phyloP scores from a whole-genome alignment of 2,329 filamentous ascomycete species.

The Aspergillus pseudoviridinutans region DNA sequence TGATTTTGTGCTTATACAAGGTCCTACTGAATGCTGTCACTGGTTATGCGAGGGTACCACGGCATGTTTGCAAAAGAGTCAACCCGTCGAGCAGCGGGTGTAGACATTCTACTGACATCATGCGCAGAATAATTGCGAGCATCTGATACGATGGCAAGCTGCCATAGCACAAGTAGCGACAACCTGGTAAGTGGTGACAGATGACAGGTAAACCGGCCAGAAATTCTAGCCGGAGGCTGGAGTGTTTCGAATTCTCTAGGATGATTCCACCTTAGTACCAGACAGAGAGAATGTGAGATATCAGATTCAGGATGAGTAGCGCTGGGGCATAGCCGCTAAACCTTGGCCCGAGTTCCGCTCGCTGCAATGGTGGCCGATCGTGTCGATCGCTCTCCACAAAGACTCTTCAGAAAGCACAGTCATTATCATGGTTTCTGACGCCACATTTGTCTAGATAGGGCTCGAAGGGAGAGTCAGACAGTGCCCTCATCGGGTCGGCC shows the following conservation, averaged over 20 bases:
- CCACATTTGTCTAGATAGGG: background rate
- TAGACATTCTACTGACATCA: background rate
- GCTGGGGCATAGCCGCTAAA: slow-evolving; percentile 14
- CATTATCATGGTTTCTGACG: background rate
- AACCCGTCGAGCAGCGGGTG: background rate
- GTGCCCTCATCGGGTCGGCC: background rate
- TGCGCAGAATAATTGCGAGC: background rate
- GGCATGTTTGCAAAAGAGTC: background rate
- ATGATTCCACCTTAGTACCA: background rate
- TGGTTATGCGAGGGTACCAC: background rate
- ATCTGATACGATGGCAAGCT: background rate
- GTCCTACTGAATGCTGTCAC: background rate
- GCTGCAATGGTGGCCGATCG: slow-evolving; percentile 7
- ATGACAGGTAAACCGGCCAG: background rate
- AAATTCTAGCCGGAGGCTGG: background rate
- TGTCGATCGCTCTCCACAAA: slow-evolving; percentile 3
- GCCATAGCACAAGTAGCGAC: background rate
- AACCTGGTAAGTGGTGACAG: background rate
- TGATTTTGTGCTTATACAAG: background rate
- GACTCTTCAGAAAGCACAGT: background rate
- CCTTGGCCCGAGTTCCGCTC: slow-evolving; percentile 4
- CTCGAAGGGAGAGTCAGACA: background rate
- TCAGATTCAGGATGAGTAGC: slow-evolving; percentile 11
- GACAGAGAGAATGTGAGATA: slow-evolving; percentile 24
- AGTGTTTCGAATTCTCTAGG: background rate